Evolutionary conservation across 1,284 basidiomycete genomes (phyloP).

Genomic region (Fomes fomentarius): DNA sequence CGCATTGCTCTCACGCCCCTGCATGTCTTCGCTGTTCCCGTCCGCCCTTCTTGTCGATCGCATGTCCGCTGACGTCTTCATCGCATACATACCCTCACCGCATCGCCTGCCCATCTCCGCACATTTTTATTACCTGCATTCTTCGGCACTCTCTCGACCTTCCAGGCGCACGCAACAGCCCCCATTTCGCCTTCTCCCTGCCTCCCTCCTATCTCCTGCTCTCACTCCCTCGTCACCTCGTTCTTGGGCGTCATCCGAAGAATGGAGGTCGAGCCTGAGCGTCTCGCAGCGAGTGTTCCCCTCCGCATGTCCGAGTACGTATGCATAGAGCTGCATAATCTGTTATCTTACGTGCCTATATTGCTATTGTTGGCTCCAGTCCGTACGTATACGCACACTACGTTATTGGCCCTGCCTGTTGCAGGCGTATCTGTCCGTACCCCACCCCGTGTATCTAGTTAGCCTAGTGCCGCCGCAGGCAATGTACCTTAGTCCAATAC

Average conservation of each 20-base stretch:
- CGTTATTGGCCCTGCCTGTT: constrained; percentile 12
- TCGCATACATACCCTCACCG: constrained; percentile 22
- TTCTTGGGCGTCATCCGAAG: constrained; percentile 1
- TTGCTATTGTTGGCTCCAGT: constrained; percentile 3
- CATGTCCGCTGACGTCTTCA: constrained; percentile 23
- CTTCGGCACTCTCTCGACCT: constrained; percentile 3
- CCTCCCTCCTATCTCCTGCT: background rate
- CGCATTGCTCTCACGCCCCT: constrained; percentile 6
- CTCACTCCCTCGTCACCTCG: background rate
- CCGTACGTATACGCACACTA: constrained; percentile 16
- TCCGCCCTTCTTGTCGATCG: constrained; percentile 12
- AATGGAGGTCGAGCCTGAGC: constrained; percentile 1
- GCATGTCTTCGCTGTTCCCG: constrained; percentile 16
- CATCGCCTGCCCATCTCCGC: constrained; percentile 23
- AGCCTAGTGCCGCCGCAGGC: background rate
- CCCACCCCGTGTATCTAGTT: constrained; percentile 6
- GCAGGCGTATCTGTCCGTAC: background rate
- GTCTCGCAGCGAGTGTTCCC: constrained; percentile 4
- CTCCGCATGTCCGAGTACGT: constrained; percentile 16
- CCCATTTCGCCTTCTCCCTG: background rate
- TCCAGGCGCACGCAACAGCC: background rate
- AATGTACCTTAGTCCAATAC: background rate
- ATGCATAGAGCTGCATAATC: constrained; percentile 23
- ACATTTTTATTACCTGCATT: constrained; percentile 22
- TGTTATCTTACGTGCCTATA: constrained; percentile 23